These are phyloP conservation scores for Malus domestica DNA, from an alignment of 306 rosid species.

Conservation along the genomic window ASM211411v1 NC_041797.1:1780501-1781000, in stretches of 20 bases:
- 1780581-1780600: slow-evolving; percentile 68
- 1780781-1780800: slow-evolving; percentile 58
- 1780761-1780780: slow-evolving; percentile 69
- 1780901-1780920: not conserved
- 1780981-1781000: slow-evolving; percentile 82
- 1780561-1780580: slow-evolving; percentile 71
- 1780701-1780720: not conserved
- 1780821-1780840: slow-evolving; percentile 84
- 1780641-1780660: not conserved
- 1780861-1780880: slow-evolving; percentile 37
- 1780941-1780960: not conserved
- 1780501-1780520: too few relatives aligned
- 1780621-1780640: slow-evolving; percentile 73
- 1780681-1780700: slow-evolving; percentile 4
- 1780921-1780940: not conserved
- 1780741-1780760: slow-evolving; percentile 58
- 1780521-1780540: not conserved
- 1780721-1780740: not conserved
- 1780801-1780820: slow-evolving; percentile 59
- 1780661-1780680: not conserved
- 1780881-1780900: not conserved
- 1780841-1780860: slow-evolving; percentile 89
- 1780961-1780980: slow-evolving; percentile 61
- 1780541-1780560: not conserved
- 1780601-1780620: slow-evolving; percentile 81